Evolutionary conservation across 441 rosid genomes (phyloP).

Genomic region (Adansonia madagascariensis): DNA sequence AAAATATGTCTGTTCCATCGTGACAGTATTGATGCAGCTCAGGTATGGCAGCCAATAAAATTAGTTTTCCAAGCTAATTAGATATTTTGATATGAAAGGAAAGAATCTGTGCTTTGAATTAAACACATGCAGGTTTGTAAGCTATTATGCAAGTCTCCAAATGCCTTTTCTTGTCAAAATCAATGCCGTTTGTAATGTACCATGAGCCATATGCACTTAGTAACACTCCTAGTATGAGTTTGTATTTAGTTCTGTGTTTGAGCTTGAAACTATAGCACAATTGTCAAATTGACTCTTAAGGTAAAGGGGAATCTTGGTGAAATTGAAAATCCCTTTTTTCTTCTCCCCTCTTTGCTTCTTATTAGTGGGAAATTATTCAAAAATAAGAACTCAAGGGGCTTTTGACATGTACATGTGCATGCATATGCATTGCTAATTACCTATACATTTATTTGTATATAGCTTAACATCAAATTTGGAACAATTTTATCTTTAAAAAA

Average conservation of each 20-base stretch:
- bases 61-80: conserved; percentile 13
- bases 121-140: background rate
- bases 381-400: background rate
- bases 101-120: conserved; percentile 3
- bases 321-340: background rate
- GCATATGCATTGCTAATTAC: background rate
- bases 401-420: background rate
- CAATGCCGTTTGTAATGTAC: background rate
- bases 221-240: background rate
- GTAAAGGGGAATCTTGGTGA: background rate
- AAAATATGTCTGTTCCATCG: conserved; percentile 95
- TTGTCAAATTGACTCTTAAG: background rate
- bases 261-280: background rate
- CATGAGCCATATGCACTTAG: background rate
- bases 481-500: background rate
- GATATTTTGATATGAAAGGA: conserved; percentile 7
- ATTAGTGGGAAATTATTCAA: background rate
- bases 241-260: background rate
- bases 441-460: background rate
- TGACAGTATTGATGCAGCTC: conserved; percentile 81
- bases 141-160: background rate
- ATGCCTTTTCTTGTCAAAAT: background rate
- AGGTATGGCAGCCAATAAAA: conserved; percentile 53
- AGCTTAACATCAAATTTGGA: background rate
- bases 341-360: background rate